Evolutionary conservation across 225 moss, liverwort and hornwort genomes (phyloP).

Genomic region (Physcomitrellopsis africana): DNA sequence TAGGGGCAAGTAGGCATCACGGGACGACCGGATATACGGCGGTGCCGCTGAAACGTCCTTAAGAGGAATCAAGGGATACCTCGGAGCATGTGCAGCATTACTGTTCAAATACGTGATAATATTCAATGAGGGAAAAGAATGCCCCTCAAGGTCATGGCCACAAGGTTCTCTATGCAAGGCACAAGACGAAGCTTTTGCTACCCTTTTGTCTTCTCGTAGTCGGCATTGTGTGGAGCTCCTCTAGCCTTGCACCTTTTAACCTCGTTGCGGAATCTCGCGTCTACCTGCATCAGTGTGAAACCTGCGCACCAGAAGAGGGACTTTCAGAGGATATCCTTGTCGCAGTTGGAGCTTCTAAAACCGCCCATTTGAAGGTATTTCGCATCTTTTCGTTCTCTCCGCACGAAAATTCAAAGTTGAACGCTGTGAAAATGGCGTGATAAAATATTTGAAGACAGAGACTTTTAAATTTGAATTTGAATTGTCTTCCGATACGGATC

Average conservation of each 20-base stretch:
- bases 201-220: conserved; percentile 50
- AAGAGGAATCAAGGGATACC: too few species aligned
- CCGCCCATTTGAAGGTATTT: conserved; percentile 44
- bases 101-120: too few species aligned
- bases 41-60: too few species aligned
- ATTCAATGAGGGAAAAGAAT: conserved; percentile 51
- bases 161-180: conserved; percentile 39
- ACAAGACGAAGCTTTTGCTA: conserved; percentile 47
- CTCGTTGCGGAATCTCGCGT: conserved; percentile 31
- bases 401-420: too few species aligned
- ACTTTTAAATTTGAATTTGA: too few species aligned
- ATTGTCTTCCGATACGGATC: too few species aligned
- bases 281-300: conserved; percentile 48
- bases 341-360: conserved; percentile 31
- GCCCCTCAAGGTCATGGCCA: conserved; percentile 39
- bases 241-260: conserved; percentile 44
- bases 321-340: conserved; percentile 13
- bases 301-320: conserved; percentile 39
- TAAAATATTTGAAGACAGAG: too few species aligned
- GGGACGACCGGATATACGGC: too few species aligned
- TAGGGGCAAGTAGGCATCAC: too few species aligned
- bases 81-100: too few species aligned
- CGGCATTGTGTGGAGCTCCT: conserved; percentile 55
- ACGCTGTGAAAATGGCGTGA: too few species aligned
- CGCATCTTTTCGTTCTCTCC: too few species aligned